Conservation (phyloP, 2,329 filamentous ascomycete genomes). For the Orbilia ellipsospora region DNA sequence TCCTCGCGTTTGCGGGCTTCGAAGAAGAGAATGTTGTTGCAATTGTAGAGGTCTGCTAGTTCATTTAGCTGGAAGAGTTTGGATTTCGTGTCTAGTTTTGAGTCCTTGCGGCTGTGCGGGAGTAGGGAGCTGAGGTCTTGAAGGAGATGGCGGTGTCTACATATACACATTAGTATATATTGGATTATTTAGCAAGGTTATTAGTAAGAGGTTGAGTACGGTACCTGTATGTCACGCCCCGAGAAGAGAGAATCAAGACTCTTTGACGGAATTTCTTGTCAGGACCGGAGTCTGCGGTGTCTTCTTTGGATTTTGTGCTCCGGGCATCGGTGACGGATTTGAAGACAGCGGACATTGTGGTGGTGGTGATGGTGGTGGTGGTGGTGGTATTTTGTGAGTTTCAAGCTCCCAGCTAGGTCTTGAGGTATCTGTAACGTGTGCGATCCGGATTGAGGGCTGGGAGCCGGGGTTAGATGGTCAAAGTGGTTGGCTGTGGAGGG, state of each 20-base stretch:
- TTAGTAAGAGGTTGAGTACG: neutral
- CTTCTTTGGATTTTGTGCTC: constrained; percentile 65
- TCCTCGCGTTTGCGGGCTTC: constrained; percentile 95
- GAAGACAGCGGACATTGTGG: constrained; percentile 77
- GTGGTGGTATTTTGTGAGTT: constrained; percentile 57
- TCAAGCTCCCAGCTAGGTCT: neutral
- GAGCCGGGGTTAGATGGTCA: neutral
- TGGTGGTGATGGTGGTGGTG: constrained; percentile 60
- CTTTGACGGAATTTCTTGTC: constrained; percentile 76
- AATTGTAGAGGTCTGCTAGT: constrained; percentile 81
- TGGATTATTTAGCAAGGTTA: constrained; percentile 28
- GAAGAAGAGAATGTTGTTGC: constrained; percentile 94
- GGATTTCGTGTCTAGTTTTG: constrained; percentile 95
- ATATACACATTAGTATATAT: neutral
- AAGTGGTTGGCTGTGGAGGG: neutral
- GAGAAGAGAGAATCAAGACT: constrained; percentile 88
- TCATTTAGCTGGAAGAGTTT: constrained; percentile 86
- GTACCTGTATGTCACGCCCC: constrained; percentile 89
- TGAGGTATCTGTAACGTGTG: neutral
- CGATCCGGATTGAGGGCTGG: constrained; percentile 17
- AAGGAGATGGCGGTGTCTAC: constrained; percentile 89
- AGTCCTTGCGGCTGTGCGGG: constrained; percentile 91
- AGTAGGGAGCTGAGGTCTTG: constrained; percentile 89
- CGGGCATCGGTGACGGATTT: constrained; percentile 76
- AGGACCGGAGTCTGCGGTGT: constrained; percentile 65